These are phyloP conservation scores for Crucihimalaya himalaica DNA, from an alignment of 345 rosid species.

Conservation along the genomic window DNA sequence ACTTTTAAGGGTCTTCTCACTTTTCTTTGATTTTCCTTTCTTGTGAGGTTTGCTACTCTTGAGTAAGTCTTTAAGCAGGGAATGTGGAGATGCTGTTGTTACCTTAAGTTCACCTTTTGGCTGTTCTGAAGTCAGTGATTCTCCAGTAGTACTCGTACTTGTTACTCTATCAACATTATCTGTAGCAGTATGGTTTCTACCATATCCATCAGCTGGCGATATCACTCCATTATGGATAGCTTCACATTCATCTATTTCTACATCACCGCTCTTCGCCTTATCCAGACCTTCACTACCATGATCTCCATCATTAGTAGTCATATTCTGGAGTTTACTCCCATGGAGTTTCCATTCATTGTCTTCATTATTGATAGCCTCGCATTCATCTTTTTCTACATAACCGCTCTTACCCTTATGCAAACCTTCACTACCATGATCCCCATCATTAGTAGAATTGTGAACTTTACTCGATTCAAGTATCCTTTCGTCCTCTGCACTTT, in stretches of 20 bases:
- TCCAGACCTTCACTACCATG: background rate
- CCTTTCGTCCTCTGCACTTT: background rate
- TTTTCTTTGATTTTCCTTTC: too few relatives aligned
- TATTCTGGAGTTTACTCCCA: background rate
- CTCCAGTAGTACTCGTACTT: conserved; percentile 3
- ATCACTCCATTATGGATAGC: conserved; percentile 10
- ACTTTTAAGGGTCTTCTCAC: too few relatives aligned
- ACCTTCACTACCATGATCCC: conserved; percentile 1
- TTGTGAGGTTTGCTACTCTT: too few relatives aligned
- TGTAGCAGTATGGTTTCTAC: conserved; percentile 2
- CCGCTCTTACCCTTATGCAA: background rate
- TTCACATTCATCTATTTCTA: conserved; percentile 5
- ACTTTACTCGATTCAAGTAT: background rate
- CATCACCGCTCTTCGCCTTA: conserved; percentile 13
- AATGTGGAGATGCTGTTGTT: too few relatives aligned
- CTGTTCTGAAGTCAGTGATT: conserved; percentile 24
- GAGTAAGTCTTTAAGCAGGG: too few relatives aligned
- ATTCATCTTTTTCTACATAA: conserved; percentile 14
- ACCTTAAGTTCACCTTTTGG: background rate
- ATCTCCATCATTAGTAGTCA: conserved; percentile 6
- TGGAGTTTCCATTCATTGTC: background rate
- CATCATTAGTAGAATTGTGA: background rate
- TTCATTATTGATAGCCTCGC: background rate
- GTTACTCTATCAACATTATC: conserved; percentile 6
- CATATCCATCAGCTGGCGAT: conserved; percentile 28